These are phyloP conservation scores for Basipetospora sp. DNA, from an alignment of 2,329 filamentous ascomycete genomes.

Conservation along the genomic window DNA sequence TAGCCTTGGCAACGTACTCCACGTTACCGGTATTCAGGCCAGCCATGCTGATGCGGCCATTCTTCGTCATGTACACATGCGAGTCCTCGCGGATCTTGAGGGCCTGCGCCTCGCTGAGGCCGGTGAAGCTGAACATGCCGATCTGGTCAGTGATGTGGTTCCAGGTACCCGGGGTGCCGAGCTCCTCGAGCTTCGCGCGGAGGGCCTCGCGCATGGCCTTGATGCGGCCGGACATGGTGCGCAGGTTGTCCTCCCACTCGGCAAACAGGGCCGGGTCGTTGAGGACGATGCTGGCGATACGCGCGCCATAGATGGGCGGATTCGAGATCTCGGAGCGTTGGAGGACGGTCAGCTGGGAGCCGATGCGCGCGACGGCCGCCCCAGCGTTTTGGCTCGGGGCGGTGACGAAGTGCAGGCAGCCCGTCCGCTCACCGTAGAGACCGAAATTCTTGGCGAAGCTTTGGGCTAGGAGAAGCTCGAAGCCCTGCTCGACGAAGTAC, in stretches of 20 bases:
- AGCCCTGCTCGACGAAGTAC: conserved; percentile 84
- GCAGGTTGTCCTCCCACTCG: conserved; percentile 85
- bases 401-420: conserved; percentile 88
- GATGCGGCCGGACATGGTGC: conserved; percentile 90
- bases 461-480: conserved; percentile 77
- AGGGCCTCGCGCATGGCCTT: conserved; percentile 75
- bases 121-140: conserved; percentile 97
- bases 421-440: conserved; percentile 88
- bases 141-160: conserved; percentile 98
- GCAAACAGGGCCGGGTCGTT: conserved; percentile 70
- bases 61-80: conserved; percentile 91
- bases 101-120: conserved; percentile 60
- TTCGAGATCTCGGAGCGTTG: conserved; percentile 97
- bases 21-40: conserved; percentile 87
- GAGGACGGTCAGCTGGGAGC: conserved; percentile 79
- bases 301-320: conserved; percentile 83
- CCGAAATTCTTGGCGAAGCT: conserved; percentile 98
- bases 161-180: conserved; percentile 80
- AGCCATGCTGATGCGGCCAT: conserved; percentile 95
- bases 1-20: conserved; percentile 80
- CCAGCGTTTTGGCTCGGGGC: conserved; percentile 53
- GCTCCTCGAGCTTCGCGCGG: conserved; percentile 64
- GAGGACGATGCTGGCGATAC: conserved; percentile 70
- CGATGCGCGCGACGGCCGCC: conserved; percentile 48
- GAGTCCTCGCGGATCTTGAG: conserved; percentile 51